phyloP scores from a whole-genome alignment of 441 rosid genomes.

The Adansonia rubrostipa region DNA sequence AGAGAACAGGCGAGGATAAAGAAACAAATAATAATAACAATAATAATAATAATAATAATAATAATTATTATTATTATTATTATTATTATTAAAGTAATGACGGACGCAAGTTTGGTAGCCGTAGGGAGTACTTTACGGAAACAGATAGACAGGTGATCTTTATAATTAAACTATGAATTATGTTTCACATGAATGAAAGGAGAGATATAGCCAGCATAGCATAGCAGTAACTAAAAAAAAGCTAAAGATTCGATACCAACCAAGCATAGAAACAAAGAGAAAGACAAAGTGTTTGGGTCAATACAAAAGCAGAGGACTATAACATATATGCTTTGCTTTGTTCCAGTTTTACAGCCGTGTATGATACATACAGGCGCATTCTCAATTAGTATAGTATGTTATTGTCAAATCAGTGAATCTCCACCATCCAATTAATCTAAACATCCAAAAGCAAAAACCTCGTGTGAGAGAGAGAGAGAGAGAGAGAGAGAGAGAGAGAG shows the following conservation, averaged over 20 bases:
- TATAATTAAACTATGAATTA: slow-evolving; percentile 1
- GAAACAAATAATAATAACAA: neutral
- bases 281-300: slow-evolving; percentile 31
- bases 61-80: neutral
- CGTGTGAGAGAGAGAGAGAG: neutral
- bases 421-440: slow-evolving; percentile 37
- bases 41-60: neutral
- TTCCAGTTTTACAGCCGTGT: slow-evolving; percentile 29
- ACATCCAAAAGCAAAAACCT: neutral
- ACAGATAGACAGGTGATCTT: slow-evolving; percentile 1
- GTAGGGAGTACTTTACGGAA: slow-evolving; percentile 14
- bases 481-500: neutral
- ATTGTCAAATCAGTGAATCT: slow-evolving; percentile 30
- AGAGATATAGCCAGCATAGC: slow-evolving; percentile 1
- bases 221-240: neutral
- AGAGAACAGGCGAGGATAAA: neutral
- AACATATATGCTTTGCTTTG: slow-evolving; percentile 45
- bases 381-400: neutral
- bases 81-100: neutral
- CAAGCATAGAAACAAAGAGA: neutral
- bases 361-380: neutral
- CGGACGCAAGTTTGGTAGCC: slow-evolving; percentile 5
- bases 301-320: slow-evolving; percentile 44
- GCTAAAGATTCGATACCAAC: neutral
- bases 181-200: neutral